Evolutionary conservation across 805 yeast species (phyloP).

Genomic region (Kurtzmaniella fragi): DNA sequence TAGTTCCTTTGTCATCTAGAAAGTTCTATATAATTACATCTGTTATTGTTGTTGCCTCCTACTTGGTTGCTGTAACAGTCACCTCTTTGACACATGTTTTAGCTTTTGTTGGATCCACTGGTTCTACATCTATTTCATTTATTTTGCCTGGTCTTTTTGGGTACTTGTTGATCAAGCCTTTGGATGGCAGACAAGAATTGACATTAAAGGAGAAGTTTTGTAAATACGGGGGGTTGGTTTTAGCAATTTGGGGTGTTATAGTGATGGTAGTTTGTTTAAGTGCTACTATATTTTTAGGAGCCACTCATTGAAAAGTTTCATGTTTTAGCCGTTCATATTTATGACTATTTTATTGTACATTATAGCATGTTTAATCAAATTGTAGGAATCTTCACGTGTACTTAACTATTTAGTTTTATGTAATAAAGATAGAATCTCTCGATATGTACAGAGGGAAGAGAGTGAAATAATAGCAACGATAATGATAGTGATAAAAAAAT

Average conservation of each 20-base stretch:
- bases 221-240: constrained; percentile 36
- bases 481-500: too few relatives aligned
- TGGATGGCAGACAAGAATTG: constrained; percentile 20
- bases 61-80: constrained; percentile 53
- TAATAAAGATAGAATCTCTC: too few relatives aligned
- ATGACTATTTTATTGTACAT: constrained; percentile 1
- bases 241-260: constrained; percentile 48
- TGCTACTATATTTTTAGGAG: constrained; percentile 43
- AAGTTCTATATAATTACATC: constrained; percentile 49
- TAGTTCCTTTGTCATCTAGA: constrained; percentile 43
- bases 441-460: too few relatives aligned
- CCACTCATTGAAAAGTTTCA: constrained; percentile 20
- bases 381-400: too few relatives aligned
- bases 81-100: constrained; percentile 63
- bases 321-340: background rate
- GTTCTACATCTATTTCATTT: constrained; percentile 74
- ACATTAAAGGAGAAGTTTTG: constrained; percentile 25
- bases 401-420: too few relatives aligned
- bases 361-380: too few relatives aligned
- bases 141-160: constrained; percentile 78
- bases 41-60: constrained; percentile 42
- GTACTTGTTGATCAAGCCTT: constrained; percentile 45
- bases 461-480: too few relatives aligned
- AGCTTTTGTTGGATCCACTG: constrained; percentile 78
- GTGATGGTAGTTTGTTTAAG: constrained; percentile 54